Conservation (phyloP, 306 rosid genomes). For the Lotus japonicus region DNA sequence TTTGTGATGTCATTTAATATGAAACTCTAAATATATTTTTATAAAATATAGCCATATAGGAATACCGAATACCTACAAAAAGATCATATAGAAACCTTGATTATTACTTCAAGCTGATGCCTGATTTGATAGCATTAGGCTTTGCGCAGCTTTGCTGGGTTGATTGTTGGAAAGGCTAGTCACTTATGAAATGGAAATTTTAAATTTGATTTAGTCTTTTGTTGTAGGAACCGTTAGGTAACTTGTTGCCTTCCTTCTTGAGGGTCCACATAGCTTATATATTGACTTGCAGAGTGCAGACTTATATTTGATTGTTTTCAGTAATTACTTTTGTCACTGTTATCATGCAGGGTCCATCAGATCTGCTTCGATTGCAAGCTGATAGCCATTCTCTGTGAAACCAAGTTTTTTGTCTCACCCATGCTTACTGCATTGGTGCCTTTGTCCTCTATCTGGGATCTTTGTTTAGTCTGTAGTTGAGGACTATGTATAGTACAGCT, state of each 20-base stretch:
- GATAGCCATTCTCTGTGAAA: neutral
- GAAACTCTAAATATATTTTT: no score
- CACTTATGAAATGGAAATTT: no score
- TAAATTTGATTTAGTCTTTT: neutral
- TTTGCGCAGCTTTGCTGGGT: neutral
- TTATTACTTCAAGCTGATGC: neutral
- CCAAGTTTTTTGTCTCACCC: neutral
- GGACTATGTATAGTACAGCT: conserved; percentile 21
- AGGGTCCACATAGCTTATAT: neutral
- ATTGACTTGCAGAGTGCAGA: no score
- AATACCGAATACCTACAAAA: no score
- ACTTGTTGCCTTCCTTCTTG: neutral
- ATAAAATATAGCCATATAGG: no score
- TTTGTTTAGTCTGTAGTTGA: neutral
- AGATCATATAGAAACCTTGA: no score
- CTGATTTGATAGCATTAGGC: neutral
- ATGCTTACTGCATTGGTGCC: neutral
- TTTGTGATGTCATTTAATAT: no score
- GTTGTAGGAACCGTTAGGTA: neutral
- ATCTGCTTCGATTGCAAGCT: conserved; percentile 12
- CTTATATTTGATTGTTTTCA: neutral
- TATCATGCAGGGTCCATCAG: conserved; percentile 29
- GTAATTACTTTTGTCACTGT: neutral
- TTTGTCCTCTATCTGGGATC: neutral
- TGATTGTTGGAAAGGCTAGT: no score